Conservation (phyloP, 2,329 filamentous ascomycete genomes). For the Dothiorella sarmentorum region DNA sequence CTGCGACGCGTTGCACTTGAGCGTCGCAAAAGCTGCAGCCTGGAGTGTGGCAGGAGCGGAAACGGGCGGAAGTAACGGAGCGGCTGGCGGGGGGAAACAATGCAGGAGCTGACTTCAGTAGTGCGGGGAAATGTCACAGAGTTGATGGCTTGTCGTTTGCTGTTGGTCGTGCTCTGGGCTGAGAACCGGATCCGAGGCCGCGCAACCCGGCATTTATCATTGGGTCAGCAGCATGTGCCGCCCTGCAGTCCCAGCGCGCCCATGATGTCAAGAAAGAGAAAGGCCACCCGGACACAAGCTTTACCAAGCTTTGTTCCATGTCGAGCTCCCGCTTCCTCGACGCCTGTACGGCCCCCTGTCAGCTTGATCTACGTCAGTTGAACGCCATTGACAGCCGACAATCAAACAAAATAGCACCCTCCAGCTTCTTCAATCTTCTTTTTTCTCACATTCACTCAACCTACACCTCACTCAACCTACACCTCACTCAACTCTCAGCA, state of each 20-base stretch:
- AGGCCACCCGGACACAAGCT: conserved; percentile 16
- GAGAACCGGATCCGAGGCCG: background rate
- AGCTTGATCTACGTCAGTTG: conserved; percentile 5
- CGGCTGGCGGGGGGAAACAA: too few relatives aligned
- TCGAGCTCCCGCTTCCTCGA: conserved; percentile 3
- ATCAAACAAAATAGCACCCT: background rate
- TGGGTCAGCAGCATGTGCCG: background rate
- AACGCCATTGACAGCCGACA: background rate
- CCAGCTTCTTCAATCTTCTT: background rate
- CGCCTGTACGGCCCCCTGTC: background rate
- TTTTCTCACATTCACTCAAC: background rate
- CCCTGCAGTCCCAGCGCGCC: background rate
- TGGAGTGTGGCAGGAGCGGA: background rate
- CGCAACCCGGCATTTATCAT: background rate
- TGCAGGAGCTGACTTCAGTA: too few relatives aligned
- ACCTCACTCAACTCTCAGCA: background rate
- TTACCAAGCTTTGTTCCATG: conserved; percentile 19
- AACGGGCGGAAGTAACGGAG: too few relatives aligned
- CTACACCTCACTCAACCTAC: background rate
- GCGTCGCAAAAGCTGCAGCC: background rate
- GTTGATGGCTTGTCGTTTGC: too few relatives aligned
- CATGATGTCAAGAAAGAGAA: conserved; percentile 9
- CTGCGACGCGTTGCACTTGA: background rate
- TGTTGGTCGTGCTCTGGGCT: background rate
- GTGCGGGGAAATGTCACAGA: too few relatives aligned